Base-by-base conservation (phyloP, 2,329 filamentous ascomycete species). In the Ophiostoma sp. region DNA sequence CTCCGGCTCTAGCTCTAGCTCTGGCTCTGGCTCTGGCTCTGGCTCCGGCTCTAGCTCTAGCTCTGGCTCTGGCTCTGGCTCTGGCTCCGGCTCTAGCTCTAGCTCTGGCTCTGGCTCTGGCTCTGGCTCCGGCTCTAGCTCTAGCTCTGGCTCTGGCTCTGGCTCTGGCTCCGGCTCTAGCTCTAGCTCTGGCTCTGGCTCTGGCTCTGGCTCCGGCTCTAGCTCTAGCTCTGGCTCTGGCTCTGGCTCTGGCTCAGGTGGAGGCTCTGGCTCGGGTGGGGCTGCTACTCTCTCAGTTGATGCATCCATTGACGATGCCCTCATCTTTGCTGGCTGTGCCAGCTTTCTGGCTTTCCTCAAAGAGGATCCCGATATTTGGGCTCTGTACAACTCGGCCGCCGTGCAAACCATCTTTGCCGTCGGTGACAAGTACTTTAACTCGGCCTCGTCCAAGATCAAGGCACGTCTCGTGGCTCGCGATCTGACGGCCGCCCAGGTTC, bases 341-440 rank as follows among this genome's bases (percentile, higher is more conserved):
- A 64, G 64, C 55, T 70, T 70, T 41, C 64, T 70, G 4, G 66
- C 47, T 3, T 70, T 70, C 45, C 66, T 70, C 63, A 69, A 70
- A 49, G 67, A 68, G n/a, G 69, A 70, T 41, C 55, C 67, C 7
- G 64, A 64, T 18, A 62, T 70, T 8, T 70, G 55, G 40, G 66
- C 67, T 3, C 64, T 70, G 45, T 70, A 69, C 66, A 66, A 67
- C 64, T 70, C 69, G 27, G 45, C 69, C 6, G 41, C 67, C 9
- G 58, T 64, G 38, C 65, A 69, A 49, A 67, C 69, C 16, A 69
- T 70, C 63, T 70, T 66, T n/a, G 69, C 69, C 38, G 67, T 70
- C 7, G 67, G 69, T 41, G 69, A 70, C 69, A 67, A 67, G 65
- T 70, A 55, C 66, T 70, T 69, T 36, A 60, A 67, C 40, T 9